Evolutionary conservation across 2,329 filamentous ascomycete species (phyloP), one percentile per base, ranked within the genome.

Genomic region (Dothidotthia symphoricarpi): DNA sequence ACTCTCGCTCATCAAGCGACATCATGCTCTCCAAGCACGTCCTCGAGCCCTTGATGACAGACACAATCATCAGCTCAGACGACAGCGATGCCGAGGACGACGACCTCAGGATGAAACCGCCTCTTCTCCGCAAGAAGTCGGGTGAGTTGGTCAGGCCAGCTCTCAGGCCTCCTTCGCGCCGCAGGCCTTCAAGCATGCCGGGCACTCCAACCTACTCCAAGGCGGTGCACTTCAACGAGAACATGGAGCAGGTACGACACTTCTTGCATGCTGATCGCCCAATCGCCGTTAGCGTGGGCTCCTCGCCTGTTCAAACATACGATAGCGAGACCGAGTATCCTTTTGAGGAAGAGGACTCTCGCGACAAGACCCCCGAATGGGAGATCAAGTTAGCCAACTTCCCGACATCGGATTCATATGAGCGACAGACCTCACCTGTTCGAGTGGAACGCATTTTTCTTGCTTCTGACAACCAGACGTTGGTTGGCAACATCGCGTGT

Each of bases 191-290:
- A 3, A 97, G 91, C 71, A 95, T 97, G 88, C 93, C 93, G 7
- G 93, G 93, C 37, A 98, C 93, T 0, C 93, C 93, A 0, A 93
- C 91, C 7, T 97, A 91, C 63, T 86, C 85, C 53, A 98, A 98
- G 68, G 89, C 87, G 10, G 93, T 98, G n/a, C 93, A 98, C 69
- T 98, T 98, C 63, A 93, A 97, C 69, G 88, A 91, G 16, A 88
- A 95, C 61, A 81, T 97, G 26, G 93, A 97, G 69, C 91, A 97
- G 56, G 91, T 97, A 26, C 82, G 93, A 22, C 93, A 97, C 64
- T 98, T 98, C 67, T 74, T 96, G 15, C 88, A 96, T 63, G 84
- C 96, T 6, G 93, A 98, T 61, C 82, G 88, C 39, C 93, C 93
- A 2, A 82, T 95, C n/a, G 93, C 93, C 33, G 93, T 98, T 63